These are phyloP conservation scores for Dipteronia sinensis DNA, from an alignment of 345 rosid genomes.

Conservation along the genomic window DNA sequence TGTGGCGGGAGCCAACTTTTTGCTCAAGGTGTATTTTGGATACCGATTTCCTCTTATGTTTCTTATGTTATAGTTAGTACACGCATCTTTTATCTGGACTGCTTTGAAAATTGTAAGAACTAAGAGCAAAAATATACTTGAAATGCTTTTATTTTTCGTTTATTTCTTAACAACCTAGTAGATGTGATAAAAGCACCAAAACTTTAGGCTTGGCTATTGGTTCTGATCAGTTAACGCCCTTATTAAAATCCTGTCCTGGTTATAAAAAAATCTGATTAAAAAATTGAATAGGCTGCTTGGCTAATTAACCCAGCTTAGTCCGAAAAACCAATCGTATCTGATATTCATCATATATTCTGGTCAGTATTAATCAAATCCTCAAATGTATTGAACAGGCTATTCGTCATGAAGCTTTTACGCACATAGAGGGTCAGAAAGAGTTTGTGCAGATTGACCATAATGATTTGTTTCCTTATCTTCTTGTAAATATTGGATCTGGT, in stretches of 20 bases:
- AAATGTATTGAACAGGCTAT: conserved; percentile 66
- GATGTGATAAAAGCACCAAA: not conserved
- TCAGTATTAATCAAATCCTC: conserved; percentile 2
- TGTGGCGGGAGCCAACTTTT: conserved; percentile 97
- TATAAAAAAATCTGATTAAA: not conserved
- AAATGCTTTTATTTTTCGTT: not conserved
- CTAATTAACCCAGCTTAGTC: not conserved
- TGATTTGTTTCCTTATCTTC: conserved; percentile 96
- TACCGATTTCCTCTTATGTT: conserved; percentile 16
- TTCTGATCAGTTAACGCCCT: not conserved
- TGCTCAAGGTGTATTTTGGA: conserved; percentile 70
- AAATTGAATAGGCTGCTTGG: not conserved
- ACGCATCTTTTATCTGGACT: conserved; percentile 1
- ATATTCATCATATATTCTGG: conserved; percentile 5
- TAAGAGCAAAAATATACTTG: not conserved
- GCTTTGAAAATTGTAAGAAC: not conserved
- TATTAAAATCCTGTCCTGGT: not conserved
- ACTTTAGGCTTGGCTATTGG: not conserved
- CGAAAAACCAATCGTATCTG: not conserved
- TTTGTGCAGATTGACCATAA: conserved; percentile 91
- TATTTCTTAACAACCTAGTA: not conserved
- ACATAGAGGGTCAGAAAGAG: conserved; percentile 91
- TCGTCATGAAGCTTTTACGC: conserved; percentile 99
- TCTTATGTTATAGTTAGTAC: not conserved
- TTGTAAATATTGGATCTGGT: conserved; percentile 97